Evolutionary conservation across 768 basidiomycete species (phyloP).

Genomic region (Agaricus sinodeliciosus): DNA sequence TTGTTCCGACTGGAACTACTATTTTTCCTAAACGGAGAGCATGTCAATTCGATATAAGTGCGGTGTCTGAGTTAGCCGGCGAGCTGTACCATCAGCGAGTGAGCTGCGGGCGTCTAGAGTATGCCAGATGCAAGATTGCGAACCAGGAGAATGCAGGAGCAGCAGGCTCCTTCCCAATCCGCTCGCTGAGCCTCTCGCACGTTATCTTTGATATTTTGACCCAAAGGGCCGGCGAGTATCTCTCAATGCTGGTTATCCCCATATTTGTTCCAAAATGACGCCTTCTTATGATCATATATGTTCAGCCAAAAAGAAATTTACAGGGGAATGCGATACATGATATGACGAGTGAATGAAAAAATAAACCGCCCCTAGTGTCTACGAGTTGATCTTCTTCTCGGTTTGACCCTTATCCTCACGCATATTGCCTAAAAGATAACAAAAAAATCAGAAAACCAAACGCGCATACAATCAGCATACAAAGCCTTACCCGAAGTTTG

Average conservation of each 20-base stretch:
- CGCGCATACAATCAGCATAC: neutral
- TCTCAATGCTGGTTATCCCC: neutral
- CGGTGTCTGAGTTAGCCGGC: no score
- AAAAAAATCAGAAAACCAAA: neutral
- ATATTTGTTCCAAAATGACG: no score
- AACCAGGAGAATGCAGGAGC: no score
- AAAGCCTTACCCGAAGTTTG: slow-evolving; percentile 30
- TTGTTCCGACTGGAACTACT: no score
- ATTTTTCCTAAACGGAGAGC: no score
- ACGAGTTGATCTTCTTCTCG: slow-evolving; percentile 47
- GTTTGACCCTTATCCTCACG: slow-evolving; percentile 21
- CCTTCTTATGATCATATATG: neutral
- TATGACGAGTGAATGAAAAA: neutral
- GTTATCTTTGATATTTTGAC: no score
- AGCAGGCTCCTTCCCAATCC: no score
- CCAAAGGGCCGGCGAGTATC: neutral
- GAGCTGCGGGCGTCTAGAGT: no score
- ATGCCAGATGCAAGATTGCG: no score
- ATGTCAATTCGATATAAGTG: no score
- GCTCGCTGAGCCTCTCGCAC: no score
- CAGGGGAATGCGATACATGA: neutral
- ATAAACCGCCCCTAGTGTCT: neutral
- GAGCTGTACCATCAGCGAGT: no score
- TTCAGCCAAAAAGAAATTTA: neutral
- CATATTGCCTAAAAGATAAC: slow-evolving; percentile 12